Evolutionary conservation across 192 early-diverging fungal species (phyloP).

Genomic region (Lobulomyces angularis): DNA sequence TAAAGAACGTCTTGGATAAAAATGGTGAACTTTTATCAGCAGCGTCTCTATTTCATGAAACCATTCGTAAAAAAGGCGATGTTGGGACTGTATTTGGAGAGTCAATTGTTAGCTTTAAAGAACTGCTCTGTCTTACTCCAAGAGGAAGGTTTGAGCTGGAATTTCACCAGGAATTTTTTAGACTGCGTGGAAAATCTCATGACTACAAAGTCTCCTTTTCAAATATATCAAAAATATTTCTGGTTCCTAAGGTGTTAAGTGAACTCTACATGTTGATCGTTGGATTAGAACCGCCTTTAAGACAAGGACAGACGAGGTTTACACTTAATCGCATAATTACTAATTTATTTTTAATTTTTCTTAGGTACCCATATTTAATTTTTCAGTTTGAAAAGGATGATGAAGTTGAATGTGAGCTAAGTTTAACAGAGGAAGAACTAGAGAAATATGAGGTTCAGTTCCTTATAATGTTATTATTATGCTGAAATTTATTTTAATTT

Average conservation of each 20-base stretch:
- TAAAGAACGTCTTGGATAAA: constrained; percentile 46
- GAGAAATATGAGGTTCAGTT: not conserved
- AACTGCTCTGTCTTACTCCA: constrained; percentile 81
- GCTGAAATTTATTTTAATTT: not conserved
- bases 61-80: constrained; percentile 82
- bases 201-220: constrained; percentile 93
- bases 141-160: constrained; percentile 93
- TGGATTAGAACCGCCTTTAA: constrained; percentile 87
- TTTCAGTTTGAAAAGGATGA: constrained; percentile 93
- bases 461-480: not conserved
- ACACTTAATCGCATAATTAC: no score
- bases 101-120: constrained; percentile 77
- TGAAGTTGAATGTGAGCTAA: constrained; percentile 70
- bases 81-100: constrained; percentile 78
- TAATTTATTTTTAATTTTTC: no score
- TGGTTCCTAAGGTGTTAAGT: constrained; percentile 88
- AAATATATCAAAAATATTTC: constrained; percentile 69
- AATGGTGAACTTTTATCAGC: constrained; percentile 61
- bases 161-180: constrained; percentile 79
- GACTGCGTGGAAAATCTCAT: constrained; percentile 92
- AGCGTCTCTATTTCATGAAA: constrained; percentile 68
- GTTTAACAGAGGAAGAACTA: constrained; percentile 55
- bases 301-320: constrained; percentile 92
- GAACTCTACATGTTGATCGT: constrained; percentile 84
- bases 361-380: constrained; percentile 90